Percentiles rank a stretch among this genome's conserved stretches.
phyloP scores from a whole-genome alignment of 2,329 filamentous ascomycete species.

The Endothia cerciana region DNA sequence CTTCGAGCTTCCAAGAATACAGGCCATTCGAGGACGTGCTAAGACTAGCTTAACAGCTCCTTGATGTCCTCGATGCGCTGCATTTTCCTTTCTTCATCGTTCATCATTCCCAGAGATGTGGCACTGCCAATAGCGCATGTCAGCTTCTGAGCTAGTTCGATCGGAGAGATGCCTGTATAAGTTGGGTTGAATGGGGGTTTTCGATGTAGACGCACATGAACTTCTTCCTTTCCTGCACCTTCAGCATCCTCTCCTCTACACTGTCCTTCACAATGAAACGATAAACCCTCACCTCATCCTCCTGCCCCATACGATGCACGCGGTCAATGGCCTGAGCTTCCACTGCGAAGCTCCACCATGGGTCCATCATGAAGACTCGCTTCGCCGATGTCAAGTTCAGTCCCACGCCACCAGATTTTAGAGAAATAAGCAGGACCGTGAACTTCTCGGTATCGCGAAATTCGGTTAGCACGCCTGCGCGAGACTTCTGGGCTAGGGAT shows the following conservation, averaged over 20 bases:
- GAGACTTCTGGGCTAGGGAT: slow-evolving; percentile 82
- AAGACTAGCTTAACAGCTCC: slow-evolving; percentile 71
- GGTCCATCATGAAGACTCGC: slow-evolving; percentile 98
- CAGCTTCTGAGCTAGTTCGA: slow-evolving; percentile 25
- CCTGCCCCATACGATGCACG: slow-evolving; percentile 95
- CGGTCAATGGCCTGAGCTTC: slow-evolving; percentile 98
- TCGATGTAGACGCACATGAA: slow-evolving; percentile 75
- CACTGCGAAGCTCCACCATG: slow-evolving; percentile 98
- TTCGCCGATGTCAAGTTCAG: slow-evolving; percentile 89
- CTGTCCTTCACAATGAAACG: slow-evolving; percentile 88
- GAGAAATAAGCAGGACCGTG: slow-evolving; percentile 77
- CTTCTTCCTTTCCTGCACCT: slow-evolving; percentile 93
- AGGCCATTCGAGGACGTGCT: no score
- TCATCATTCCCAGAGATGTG: slow-evolving; percentile 93
- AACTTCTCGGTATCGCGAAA: slow-evolving; percentile 69
- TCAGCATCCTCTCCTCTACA: slow-evolving; percentile 94
- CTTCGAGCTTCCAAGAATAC: not conserved
- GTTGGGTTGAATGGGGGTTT: not conserved
- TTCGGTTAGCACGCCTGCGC: slow-evolving; percentile 75
- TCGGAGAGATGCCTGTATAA: not conserved
- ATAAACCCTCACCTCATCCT: slow-evolving; percentile 80
- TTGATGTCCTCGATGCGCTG: slow-evolving; percentile 93
- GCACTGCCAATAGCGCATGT: slow-evolving; percentile 60
- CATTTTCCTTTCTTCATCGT: slow-evolving; percentile 87
- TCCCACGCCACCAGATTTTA: slow-evolving; percentile 90